A percentile compares a stretch with the other conserved stretches of the same genome.
phyloP scores from a whole-genome alignment of 768 basidiomycete species.

The Russula sp. region DNA sequence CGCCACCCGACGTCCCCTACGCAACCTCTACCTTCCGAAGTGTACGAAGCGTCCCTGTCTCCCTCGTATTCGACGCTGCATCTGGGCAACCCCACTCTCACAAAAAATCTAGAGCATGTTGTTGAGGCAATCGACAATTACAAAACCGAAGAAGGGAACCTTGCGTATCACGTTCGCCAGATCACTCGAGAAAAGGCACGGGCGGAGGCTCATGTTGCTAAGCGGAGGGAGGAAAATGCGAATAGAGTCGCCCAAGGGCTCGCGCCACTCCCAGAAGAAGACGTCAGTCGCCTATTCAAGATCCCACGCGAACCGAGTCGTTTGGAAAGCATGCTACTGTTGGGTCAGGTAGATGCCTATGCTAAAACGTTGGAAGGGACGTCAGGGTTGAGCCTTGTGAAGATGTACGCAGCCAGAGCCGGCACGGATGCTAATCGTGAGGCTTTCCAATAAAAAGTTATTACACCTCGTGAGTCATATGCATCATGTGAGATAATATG shows the following conservation, averaged over 20 bases:
- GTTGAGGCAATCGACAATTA: conserved; percentile 83
- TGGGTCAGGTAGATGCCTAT: conserved; percentile 86
- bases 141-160: conserved; percentile 88
- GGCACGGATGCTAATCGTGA: conserved; percentile 32
- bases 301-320: conserved; percentile 86
- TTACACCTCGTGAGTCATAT: neutral
- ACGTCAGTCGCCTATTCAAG: conserved; percentile 79
- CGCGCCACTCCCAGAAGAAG: conserved; percentile 83
- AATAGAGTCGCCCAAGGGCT: conserved; percentile 77
- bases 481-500: neutral
- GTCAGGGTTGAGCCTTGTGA: conserved; percentile 62
- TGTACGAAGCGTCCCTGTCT: conserved; percentile 41
- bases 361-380: conserved; percentile 71
- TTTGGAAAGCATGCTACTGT: conserved; percentile 77
- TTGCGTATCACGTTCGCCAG: conserved; percentile 83
- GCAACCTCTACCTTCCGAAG: conserved; percentile 40
- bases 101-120: conserved; percentile 77
- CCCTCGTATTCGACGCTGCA: conserved; percentile 68
- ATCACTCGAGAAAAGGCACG: conserved; percentile 80
- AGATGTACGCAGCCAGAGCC: conserved; percentile 73
- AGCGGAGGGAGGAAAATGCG: conserved; percentile 87
- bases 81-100: conserved; percentile 65
- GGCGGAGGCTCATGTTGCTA: conserved; percentile 75
- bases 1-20: conserved; percentile 42
- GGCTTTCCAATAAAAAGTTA: conserved; percentile 10